Evolutionary conservation across 2,329 filamentous ascomycete species (phyloP).

Genomic region (Botrytis tulipae): DNA sequence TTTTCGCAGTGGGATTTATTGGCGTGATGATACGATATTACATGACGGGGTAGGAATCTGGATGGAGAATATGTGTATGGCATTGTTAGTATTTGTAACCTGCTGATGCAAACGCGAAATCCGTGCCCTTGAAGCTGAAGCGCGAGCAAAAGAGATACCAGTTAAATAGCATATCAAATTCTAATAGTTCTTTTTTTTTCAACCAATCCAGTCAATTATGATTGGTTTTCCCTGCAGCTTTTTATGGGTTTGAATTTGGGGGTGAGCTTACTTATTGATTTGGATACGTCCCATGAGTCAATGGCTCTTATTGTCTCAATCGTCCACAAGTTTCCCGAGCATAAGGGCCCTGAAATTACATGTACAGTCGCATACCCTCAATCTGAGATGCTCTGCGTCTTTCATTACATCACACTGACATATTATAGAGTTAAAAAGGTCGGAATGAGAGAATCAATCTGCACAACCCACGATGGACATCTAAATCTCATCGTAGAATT

Average conservation of each 20-base stretch:
- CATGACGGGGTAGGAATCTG: not conserved
- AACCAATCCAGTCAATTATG: not conserved
- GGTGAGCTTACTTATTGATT: not conserved
- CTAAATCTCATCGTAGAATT: not conserved
- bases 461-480: not conserved
- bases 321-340: not conserved
- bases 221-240: not conserved
- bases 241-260: not conserved
- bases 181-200: not conserved
- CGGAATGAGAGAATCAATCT: not conserved
- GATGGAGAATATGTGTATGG: not conserved
- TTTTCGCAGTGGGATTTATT: constrained; percentile 4
- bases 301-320: not conserved
- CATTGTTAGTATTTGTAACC: not conserved
- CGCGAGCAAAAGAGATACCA: constrained; percentile 10
- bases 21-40: constrained; percentile 3
- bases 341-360: not conserved
- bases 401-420: not conserved
- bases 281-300: not conserved
- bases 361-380: not conserved
- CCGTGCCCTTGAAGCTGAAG: not conserved
- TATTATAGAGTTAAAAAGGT: not conserved
- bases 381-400: not conserved
- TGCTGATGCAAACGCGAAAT: not conserved
- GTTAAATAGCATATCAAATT: not conserved